A percentile compares a stretch with the other conserved stretches of the same genome.
phyloP scores from a whole-genome alignment of 1,139 yeast genomes.

The Yamadazyma pseudoaaseri region DNA sequence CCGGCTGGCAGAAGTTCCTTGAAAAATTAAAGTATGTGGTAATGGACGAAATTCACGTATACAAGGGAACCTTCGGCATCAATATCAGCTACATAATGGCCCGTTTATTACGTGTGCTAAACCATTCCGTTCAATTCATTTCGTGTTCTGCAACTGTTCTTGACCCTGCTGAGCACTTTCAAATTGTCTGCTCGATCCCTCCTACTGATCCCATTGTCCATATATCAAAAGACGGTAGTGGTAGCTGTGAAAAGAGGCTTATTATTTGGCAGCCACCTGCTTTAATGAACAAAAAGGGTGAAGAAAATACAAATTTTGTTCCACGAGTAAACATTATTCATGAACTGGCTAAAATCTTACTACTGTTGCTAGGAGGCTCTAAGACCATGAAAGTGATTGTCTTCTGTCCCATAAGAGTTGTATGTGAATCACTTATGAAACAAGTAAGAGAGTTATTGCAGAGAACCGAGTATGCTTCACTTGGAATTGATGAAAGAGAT shows the following conservation, averaged over 20 bases:
- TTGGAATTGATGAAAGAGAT: slow-evolving; percentile 48
- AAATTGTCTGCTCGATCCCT: slow-evolving; percentile 65
- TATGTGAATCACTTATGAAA: slow-evolving; percentile 85
- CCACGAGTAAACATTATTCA: slow-evolving; percentile 67
- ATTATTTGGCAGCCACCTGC: slow-evolving; percentile 85
- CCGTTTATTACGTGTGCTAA: slow-evolving; percentile 42
- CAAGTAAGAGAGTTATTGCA: slow-evolving; percentile 59
- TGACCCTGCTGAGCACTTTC: slow-evolving; percentile 70
- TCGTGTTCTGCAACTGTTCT: slow-evolving; percentile 93
- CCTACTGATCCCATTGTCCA: slow-evolving; percentile 44
- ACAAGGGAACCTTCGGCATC: slow-evolving; percentile 87
- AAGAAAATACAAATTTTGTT: slow-evolving; percentile 22
- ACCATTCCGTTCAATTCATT: slow-evolving; percentile 48
- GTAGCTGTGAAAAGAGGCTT: slow-evolving; percentile 71
- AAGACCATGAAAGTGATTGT: slow-evolving; percentile 66
- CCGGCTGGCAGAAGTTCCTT: slow-evolving; percentile 70
- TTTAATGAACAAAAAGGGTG: slow-evolving; percentile 56
- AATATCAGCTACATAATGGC: slow-evolving; percentile 87
- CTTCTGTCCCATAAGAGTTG: slow-evolving; percentile 82
- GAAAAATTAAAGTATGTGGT: slow-evolving; percentile 67
- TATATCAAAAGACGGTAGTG: slow-evolving; percentile 81
- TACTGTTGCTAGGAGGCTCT: slow-evolving; percentile 61
- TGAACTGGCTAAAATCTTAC: slow-evolving; percentile 73
- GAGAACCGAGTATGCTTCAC: slow-evolving; percentile 24
- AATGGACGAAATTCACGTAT: slow-evolving; percentile 87